Conservation (phyloP, 345 rosid species). For the Eucalyptus polybractea region DNA sequence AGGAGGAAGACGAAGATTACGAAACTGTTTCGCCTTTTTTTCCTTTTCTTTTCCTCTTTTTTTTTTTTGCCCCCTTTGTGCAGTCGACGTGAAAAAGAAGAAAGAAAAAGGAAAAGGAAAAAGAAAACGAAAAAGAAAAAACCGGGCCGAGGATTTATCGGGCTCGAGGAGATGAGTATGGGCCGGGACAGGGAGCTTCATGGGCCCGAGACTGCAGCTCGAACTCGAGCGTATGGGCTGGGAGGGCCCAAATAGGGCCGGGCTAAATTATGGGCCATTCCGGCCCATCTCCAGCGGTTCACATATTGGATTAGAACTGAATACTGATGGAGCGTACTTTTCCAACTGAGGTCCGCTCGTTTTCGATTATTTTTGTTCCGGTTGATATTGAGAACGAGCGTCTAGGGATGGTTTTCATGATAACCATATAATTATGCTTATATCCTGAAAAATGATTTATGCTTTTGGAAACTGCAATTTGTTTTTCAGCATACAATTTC, state of each 20-base stretch:
- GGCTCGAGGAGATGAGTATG: neutral
- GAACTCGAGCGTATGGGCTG: neutral
- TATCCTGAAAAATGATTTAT: neutral
- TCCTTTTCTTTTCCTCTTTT: neutral
- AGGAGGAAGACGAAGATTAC: neutral
- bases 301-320: neutral
- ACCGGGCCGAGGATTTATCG: neutral
- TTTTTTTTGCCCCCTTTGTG: neutral
- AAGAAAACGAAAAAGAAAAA: neutral
- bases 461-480: neutral
- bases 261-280: neutral
- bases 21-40: neutral
- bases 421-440: neutral
- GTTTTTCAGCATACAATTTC: neutral
- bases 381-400: neutral
- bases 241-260: neutral
- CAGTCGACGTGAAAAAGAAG: neutral
- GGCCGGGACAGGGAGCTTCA: neutral
- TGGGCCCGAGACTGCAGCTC: neutral
- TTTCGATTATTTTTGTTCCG: neutral
- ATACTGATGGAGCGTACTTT: neutral
- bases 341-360: neutral
- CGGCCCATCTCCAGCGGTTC: too few species aligned
- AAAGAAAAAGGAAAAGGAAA: neutral
- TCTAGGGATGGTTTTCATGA: neutral